Base-by-base conservation (phyloP, 306 rosid genomes). In the Fagus crenata region DNA sequence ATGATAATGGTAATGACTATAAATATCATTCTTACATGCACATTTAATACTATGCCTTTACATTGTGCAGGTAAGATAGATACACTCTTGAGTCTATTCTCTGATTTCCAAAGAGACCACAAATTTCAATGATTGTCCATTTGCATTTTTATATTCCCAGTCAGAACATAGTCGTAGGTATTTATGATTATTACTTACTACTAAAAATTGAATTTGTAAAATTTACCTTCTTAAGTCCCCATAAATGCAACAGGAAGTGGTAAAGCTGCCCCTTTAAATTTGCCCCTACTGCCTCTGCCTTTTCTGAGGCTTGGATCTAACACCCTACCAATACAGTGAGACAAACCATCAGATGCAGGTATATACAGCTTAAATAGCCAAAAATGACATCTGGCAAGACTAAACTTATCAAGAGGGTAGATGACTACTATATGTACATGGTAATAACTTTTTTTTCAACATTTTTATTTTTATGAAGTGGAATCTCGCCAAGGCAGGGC, bases 271-370 rank as follows among this genome's bases (percentile, higher is more conserved):
- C 18, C 4, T 35, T 22, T 2, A 12, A 37, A 36, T 42, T 72
- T 53, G 59, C 72, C 71, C 49, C 49, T 72, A 49, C 53, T 36
- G 53, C 49, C 77, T 72, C 37, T 2, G 63, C 80, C 75, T 77
- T 79, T 49, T 80, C 71, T 32, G 68, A 14, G 85, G 80, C 78
- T 68, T 59, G 11, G 76, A 53, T 37, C 63, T 41, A 46, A n/a
- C 80, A 76, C 61, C 88, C 88, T 81, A 56, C 6, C 36, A 65
- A 79, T 33, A 73, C 28, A 31, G 69, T n/a, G 67, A 54, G 58
- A 17, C 53, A 28, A 43, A 53, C 49, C 51, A 63, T 78, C 65
- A 53, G 54, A 43, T 40, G 54, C 54, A 63, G 33, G 12, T 69
- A 22, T 28, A n/a, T 53, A 14, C 39, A 53, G 56, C 49, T 76